Conservation (phyloP, 805 yeast species). For the Kodamaea sagamina region DNA sequence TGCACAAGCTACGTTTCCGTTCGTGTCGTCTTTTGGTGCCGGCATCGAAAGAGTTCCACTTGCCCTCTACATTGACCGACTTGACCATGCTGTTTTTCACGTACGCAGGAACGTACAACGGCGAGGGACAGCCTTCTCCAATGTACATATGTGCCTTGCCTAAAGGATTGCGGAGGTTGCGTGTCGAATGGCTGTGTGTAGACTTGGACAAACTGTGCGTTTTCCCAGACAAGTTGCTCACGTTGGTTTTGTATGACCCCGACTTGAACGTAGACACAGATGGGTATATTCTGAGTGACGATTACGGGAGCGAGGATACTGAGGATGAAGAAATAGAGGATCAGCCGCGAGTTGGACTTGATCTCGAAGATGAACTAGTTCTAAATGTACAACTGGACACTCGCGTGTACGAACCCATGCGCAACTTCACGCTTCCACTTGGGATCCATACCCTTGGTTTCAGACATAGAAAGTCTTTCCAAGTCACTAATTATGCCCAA, state of each 20-base stretch:
- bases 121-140: neutral
- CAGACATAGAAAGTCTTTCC: neutral
- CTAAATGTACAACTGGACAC: neutral
- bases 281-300: neutral
- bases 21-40: neutral
- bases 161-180: neutral
- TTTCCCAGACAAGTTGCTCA: neutral
- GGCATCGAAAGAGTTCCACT: neutral
- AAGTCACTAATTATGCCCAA: neutral
- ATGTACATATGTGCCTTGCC: neutral
- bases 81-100: slow-evolving; percentile 3
- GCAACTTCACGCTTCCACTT: neutral
- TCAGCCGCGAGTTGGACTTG: neutral
- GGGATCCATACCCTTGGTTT: neutral
- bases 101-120: neutral
- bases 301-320: slow-evolving; percentile 1
- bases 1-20: neutral
- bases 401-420: neutral
- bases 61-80: neutral
- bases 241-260: slow-evolving; percentile 1
- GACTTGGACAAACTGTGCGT: slow-evolving; percentile 1
- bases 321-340: neutral
- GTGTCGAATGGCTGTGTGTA: slow-evolving; percentile 2
- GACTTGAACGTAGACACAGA: slow-evolving; percentile 2
- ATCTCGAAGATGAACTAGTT: neutral